Evolutionary conservation across 179 eudicot species (phyloP).

Genomic region (Gypsophila paniculata): DNA sequence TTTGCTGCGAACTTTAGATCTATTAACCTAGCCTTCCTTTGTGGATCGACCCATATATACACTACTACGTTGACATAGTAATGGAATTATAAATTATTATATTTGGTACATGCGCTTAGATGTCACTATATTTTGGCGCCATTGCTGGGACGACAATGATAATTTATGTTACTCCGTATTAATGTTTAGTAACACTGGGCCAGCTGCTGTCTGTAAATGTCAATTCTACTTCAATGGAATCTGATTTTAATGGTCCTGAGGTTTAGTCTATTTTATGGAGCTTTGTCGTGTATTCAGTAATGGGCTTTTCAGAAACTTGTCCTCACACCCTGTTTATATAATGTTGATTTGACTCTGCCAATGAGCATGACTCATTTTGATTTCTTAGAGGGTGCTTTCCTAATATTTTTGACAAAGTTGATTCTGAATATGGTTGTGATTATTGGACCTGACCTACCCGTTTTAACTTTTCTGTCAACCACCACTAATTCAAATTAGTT

Average conservation of each 20-base stretch:
- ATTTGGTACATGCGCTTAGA: no score
- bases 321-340: neutral
- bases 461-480: neutral
- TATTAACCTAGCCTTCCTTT: no score
- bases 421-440: neutral
- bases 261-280: neutral
- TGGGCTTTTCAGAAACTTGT: neutral
- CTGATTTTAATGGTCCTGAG: neutral
- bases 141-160: no score
- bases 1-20: no score
- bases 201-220: neutral
- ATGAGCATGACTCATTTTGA: neutral
- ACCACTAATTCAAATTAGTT: neutral
- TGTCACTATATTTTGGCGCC: no score
- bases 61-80: neutral
- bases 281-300: neutral
- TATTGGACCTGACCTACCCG: neutral
- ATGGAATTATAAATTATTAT: neutral
- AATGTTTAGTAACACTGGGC: neutral
- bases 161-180: no score
- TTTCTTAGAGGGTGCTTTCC: neutral
- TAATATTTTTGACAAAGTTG: neutral
- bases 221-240: neutral
- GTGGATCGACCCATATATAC: no score
- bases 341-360: neutral